Percentiles rank a stretch among this genome's conserved stretches.
phyloP scores from a whole-genome alignment of 345 rosid genomes.

The Citrus trifoliata region DNA sequence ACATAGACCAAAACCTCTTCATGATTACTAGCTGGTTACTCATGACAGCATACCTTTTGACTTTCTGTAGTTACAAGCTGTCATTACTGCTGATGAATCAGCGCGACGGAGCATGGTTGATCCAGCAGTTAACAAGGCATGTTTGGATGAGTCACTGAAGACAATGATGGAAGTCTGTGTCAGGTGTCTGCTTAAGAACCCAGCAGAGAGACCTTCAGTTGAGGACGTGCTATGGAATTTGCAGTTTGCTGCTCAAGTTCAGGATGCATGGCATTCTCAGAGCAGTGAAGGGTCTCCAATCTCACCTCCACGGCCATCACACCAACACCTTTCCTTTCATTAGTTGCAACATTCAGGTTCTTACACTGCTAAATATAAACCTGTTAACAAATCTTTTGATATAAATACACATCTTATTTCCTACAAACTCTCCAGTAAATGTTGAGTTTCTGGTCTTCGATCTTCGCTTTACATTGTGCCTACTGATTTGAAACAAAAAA shows the following conservation, averaged over 20 bases:
- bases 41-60: background rate
- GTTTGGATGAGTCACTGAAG: conserved; percentile 74
- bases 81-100: conserved; percentile 41
- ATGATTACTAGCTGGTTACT: background rate
- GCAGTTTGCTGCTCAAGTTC: conserved; percentile 93
- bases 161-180: conserved; percentile 77
- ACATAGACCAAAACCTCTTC: no score
- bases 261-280: conserved; percentile 59
- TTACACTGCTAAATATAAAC: background rate
- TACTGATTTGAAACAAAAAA: background rate
- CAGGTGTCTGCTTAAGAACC: conserved; percentile 64
- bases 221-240: conserved; percentile 95
- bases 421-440: background rate
- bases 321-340: conserved; percentile 17
- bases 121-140: conserved; percentile 49
- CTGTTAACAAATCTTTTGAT: background rate
- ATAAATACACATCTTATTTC: no score
- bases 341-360: conserved; percentile 24
- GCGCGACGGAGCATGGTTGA: conserved; percentile 62
- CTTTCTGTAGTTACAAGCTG: conserved; percentile 52
- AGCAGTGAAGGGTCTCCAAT: conserved; percentile 69
- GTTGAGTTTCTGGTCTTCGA: background rate
- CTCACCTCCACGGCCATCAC: conserved; percentile 29
- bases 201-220: conserved; percentile 66
- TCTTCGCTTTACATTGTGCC: background rate